phyloP scores from a whole-genome alignment of 2,329 filamentous ascomycete species.

The Colletotrichum tabaci region DNA sequence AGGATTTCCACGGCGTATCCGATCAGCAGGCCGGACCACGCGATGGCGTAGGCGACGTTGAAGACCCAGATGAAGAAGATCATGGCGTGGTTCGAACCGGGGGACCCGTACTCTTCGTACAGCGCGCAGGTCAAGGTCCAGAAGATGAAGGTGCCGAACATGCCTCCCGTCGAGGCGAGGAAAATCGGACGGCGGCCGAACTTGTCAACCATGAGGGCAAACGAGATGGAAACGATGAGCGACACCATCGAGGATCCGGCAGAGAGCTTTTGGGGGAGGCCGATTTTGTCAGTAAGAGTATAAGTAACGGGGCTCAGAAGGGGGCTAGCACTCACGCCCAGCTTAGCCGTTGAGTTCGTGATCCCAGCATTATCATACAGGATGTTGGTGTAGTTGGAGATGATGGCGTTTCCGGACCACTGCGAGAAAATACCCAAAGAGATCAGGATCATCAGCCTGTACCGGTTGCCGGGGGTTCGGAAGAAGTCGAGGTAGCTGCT shows the following conservation, averaged over 20 bases:
- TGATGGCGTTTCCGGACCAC: conserved; percentile 76
- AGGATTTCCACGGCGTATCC: conserved; percentile 72
- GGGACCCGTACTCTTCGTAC: conserved; percentile 62
- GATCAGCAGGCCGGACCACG: conserved; percentile 70
- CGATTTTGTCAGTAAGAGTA: not conserved
- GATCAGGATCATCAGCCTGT: conserved; percentile 72
- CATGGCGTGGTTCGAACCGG: conserved; percentile 65
- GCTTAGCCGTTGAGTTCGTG: conserved; percentile 67
- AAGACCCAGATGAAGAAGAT: conserved; percentile 73
- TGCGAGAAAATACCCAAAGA: conserved; percentile 77
- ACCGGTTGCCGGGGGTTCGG: conserved; percentile 74
- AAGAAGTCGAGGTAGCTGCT: conserved; percentile 74
- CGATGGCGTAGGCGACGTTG: conserved; percentile 71
- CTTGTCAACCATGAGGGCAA: conserved; percentile 64
- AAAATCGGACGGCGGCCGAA: conserved; percentile 68
- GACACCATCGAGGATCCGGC: conserved; percentile 73
- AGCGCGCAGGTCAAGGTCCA: conserved; percentile 68
- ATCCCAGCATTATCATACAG: conserved; percentile 75
- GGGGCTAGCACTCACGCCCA: conserved; percentile 55
- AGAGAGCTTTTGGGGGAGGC: conserved; percentile 30
- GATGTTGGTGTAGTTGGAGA: conserved; percentile 76
- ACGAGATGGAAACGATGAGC: conserved; percentile 69
- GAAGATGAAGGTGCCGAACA: conserved; percentile 62
- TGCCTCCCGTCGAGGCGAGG: conserved; percentile 63
- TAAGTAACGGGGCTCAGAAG: not conserved